phyloP scores from a whole-genome alignment of 768 basidiomycete genomes.

The Termitomyces sp. region DNA sequence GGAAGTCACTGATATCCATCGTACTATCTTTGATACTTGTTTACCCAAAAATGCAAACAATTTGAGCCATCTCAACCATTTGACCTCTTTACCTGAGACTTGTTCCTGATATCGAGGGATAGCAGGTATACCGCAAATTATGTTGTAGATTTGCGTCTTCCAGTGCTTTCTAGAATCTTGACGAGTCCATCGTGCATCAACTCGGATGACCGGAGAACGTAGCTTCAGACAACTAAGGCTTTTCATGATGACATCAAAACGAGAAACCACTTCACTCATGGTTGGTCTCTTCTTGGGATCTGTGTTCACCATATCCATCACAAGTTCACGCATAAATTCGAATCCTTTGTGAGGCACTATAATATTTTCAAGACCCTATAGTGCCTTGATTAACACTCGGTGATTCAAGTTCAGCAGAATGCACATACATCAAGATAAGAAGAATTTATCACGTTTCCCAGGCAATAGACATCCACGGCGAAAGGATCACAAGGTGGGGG shows the following conservation, averaged over 20 bases:
- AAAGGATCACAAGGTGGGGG: neutral
- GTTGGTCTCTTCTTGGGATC: neutral
- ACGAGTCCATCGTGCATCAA: neutral
- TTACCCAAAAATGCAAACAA: neutral
- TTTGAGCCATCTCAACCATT: neutral
- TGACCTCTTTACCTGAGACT: neutral
- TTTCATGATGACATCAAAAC: neutral
- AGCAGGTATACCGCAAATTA: neutral
- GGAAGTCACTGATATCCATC: neutral
- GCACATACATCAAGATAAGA: neutral
- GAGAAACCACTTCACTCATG: neutral
- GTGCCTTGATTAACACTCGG: neutral
- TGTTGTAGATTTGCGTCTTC: neutral
- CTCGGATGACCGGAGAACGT: neutral
- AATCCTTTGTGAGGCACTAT: neutral
- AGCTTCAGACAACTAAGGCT: neutral
- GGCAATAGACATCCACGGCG: neutral
- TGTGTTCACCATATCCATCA: neutral
- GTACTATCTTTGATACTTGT: neutral
- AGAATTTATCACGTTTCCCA: neutral
- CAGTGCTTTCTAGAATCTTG: neutral
- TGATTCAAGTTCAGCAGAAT: too few relatives aligned
- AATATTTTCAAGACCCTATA: neutral
- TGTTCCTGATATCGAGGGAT: neutral
- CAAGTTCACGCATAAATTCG: neutral